Evolutionary conservation across 495 filamentous ascomycete species (phyloP).

Genomic region (Amphirosellinia nigrospora): DNA sequence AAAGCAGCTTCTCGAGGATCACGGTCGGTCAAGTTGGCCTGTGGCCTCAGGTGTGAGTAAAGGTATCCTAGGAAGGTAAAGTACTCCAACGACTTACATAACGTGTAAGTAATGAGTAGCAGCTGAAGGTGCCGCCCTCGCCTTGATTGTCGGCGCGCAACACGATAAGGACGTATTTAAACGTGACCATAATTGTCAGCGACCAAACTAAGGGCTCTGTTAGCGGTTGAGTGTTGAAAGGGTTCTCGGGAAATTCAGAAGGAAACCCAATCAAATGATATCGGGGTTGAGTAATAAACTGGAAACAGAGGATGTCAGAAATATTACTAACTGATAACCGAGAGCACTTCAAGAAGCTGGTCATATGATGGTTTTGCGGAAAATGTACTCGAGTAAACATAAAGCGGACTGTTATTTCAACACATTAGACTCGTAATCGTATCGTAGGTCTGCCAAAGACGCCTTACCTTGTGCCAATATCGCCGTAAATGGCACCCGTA

Average conservation of each 20-base stretch:
- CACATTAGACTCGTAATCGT: background rate
- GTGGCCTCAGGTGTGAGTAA: background rate
- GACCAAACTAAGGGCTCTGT: constrained; percentile 59
- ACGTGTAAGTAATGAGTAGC: constrained; percentile 72
- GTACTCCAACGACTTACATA: constrained; percentile 55
- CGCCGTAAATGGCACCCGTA: constrained; percentile 76
- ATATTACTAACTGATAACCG: constrained; percentile 57
- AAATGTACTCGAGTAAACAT: constrained; percentile 76
- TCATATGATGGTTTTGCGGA: constrained; percentile 59
- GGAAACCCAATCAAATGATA: background rate
- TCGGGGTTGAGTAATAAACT: background rate
- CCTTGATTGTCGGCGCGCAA: constrained; percentile 76
- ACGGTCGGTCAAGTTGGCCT: constrained; percentile 62
- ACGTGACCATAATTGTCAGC: constrained; percentile 72
- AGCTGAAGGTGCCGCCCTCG: constrained; percentile 77
- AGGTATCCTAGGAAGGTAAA: background rate
- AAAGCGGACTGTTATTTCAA: constrained; percentile 58
- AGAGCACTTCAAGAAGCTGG: constrained; percentile 72
- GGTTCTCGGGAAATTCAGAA: no score
- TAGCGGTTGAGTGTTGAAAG: no score
- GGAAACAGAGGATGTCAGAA: background rate
- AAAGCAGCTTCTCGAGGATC: constrained; percentile 58
- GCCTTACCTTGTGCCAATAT: constrained; percentile 68
- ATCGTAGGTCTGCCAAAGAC: background rate
- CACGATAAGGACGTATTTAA: constrained; percentile 76